Evolutionary conservation across 2,329 filamentous ascomycete genomes (phyloP), one percentile per base, ranked within the genome.

Genomic region (Arthrobotrys sinensis): DNA sequence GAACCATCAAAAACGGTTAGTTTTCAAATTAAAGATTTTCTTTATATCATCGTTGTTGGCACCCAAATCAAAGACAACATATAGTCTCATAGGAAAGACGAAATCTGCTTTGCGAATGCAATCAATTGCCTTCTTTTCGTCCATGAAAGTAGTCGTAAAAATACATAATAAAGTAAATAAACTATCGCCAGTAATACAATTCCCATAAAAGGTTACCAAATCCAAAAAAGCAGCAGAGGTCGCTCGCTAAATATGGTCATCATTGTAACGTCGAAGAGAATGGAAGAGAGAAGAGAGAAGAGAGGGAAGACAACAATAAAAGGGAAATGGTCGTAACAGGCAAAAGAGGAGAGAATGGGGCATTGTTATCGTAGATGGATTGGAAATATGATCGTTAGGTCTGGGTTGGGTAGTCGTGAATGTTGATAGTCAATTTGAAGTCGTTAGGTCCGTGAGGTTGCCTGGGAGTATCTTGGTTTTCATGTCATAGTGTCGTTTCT

Each of bases 241-340:
- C 43, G 60, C 60, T 64, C 60, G 60, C 60, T 64, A 64, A 64
- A 48, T 45, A 34, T 64, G 60, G 21, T 48, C 60, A 40, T 64
- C 40, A 36, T 43, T 12, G 36, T 24, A 40, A 8, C 7, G 21
- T 48, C 28, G 14, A 32, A 16, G 21, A 63, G 24, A 36, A 52
- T 8, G 19, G 40, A n/a, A 46, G 28, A 16, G 2, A 12, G 38
- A 45, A 12, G 24, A 46, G 21, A 1, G 14, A 19, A 57, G 21
- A 65, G 40, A 46, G 19, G 34, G 45, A 53, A 19, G 14, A 38
- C 46, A 69, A 38, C 4, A 28, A 28, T 28, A 43, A n/a, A n/a
- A 48, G 38, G 24, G 43, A 43, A 62, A 24, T 16, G 4, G 36
- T 14, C 43, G 28, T 21, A 50, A n/a, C 32, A 36, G 4, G 24